phyloP scores from a whole-genome alignment of 176 grass and related monocot species.

The Otatea glauca region DNA sequence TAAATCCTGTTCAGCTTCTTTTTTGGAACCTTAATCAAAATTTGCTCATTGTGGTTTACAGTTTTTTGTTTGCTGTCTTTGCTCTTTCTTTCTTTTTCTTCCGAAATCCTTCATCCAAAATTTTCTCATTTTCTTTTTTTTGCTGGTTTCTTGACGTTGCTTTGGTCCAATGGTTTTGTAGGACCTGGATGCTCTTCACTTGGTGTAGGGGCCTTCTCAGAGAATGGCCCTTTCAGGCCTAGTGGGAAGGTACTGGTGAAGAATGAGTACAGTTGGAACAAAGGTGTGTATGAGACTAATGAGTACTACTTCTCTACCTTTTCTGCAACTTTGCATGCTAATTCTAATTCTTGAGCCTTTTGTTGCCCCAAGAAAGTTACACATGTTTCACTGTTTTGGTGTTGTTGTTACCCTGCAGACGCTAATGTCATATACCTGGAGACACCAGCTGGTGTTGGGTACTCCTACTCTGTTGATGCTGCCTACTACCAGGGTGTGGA shows the following conservation, averaged over 20 bases:
- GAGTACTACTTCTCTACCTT: conserved; percentile 27
- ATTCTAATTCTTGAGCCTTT: conserved; percentile 40
- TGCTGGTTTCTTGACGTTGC: conserved; percentile 38
- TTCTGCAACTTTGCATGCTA: conserved; percentile 42
- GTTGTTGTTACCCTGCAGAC: conserved; percentile 45
- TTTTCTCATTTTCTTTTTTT: neutral
- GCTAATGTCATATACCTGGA: conserved; percentile 93
- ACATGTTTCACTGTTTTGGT: conserved; percentile 29
- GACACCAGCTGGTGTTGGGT: conserved; percentile 88
- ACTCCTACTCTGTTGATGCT: conserved; percentile 81
- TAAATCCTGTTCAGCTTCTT: neutral
- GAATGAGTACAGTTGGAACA: conserved; percentile 99
- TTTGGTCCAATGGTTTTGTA: conserved; percentile 34
- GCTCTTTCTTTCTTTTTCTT: neutral
- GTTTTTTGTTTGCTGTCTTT: neutral
- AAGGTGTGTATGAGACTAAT: conserved; percentile 62
- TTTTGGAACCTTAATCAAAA: neutral
- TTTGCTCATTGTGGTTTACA: too few species aligned
- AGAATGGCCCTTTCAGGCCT: conserved; percentile 97
- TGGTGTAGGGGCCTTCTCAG: conserved; percentile 98
- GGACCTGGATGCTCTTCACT: conserved; percentile 98
- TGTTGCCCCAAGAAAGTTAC: conserved; percentile 35
- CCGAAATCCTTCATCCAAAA: neutral
- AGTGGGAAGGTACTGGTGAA: conserved; percentile 70
- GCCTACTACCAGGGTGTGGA: conserved; percentile 79